Conservation (phyloP, 257 asterid genomes). For the Rhazya stricta region DNA sequence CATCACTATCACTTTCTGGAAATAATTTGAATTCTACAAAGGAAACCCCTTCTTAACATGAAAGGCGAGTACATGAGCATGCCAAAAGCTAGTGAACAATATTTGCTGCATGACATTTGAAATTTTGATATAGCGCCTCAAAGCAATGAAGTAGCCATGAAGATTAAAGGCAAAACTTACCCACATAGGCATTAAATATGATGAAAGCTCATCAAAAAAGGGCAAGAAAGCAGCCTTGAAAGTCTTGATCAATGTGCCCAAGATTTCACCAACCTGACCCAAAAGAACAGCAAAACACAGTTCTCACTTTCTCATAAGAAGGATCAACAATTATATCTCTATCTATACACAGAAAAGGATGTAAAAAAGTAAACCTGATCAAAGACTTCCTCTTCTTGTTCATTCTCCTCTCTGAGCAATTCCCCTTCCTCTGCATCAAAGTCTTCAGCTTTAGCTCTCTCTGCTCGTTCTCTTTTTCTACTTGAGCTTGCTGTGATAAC, state of each 20-base stretch:
- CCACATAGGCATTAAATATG: constrained; percentile 98
- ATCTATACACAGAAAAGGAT: constrained; percentile 1
- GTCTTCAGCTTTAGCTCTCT: constrained; percentile 96
- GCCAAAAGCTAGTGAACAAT: background rate
- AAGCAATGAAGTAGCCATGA: background rate
- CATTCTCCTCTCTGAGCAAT: constrained; percentile 89
- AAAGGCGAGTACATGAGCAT: background rate
- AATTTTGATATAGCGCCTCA: background rate
- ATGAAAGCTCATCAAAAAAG: constrained; percentile 82
- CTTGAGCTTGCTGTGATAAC: constrained; percentile 92
- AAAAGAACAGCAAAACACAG: constrained; percentile 9
- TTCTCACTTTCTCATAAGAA: background rate
- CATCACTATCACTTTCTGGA: background rate
- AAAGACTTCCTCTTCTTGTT: constrained; percentile 98
- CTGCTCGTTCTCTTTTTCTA: constrained; percentile 76
- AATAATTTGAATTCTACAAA: background rate
- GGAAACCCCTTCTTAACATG: background rate
- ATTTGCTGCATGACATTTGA: background rate
- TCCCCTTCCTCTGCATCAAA: constrained; percentile 98
- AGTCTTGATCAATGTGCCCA: constrained; percentile 90
- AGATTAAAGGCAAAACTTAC: constrained; percentile 41
- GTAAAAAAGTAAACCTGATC: constrained; percentile 62
- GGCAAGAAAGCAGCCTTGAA: constrained; percentile 90
- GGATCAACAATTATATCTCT: background rate
- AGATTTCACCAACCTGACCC: constrained; percentile 79